phyloP scores from a whole-genome alignment of 495 filamentous ascomycete species.

The Amniculicola lignicola region DNA sequence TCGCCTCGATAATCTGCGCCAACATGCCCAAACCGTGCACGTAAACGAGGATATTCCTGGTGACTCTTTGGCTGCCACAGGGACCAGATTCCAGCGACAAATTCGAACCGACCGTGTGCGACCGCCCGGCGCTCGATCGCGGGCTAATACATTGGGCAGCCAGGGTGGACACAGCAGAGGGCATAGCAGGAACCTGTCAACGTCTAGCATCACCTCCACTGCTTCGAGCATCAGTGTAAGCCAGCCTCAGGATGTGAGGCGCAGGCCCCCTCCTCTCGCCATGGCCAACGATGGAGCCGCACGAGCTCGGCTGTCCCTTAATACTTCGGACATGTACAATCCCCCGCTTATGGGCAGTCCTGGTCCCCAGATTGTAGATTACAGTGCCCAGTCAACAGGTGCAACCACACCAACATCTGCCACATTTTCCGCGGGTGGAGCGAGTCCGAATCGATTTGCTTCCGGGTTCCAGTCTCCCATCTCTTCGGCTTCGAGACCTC shows the following conservation, averaged over 20 bases:
- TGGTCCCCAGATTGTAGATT: slow-evolving; percentile 44
- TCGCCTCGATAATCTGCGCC: slow-evolving; percentile 90
- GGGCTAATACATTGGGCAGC: slow-evolving; percentile 70
- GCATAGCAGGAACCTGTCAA: slow-evolving; percentile 78
- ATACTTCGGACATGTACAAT: slow-evolving; percentile 53
- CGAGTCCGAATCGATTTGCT: slow-evolving; percentile 64
- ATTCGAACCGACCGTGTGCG: slow-evolving; percentile 81
- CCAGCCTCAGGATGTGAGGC: slow-evolving; percentile 52
- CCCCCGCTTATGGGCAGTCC: slow-evolving; percentile 47
- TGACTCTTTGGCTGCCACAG: slow-evolving; percentile 90
- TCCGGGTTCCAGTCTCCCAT: slow-evolving; percentile 65
- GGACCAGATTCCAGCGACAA: slow-evolving; percentile 90
- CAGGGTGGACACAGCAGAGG: slow-evolving; percentile 66
- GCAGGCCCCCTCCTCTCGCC: slow-evolving; percentile 75
- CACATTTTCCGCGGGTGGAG: slow-evolving; percentile 67
- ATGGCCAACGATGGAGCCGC: slow-evolving; percentile 69
- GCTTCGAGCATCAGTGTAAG: slow-evolving; percentile 61
- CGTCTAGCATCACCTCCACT: slow-evolving; percentile 78
- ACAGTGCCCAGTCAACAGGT: slow-evolving; percentile 60
- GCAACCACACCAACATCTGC: slow-evolving; percentile 73
- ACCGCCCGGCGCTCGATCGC: slow-evolving; percentile 64
- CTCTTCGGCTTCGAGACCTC: slow-evolving; percentile 59
- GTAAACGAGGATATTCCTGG: slow-evolving; percentile 95
- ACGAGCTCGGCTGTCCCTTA: slow-evolving; percentile 56
- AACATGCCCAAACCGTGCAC: slow-evolving; percentile 97